These are phyloP conservation scores for Ceratocystis eucalypticola DNA, from an alignment of 2,329 filamentous ascomycete genomes.

Conservation along the genomic window DNA sequence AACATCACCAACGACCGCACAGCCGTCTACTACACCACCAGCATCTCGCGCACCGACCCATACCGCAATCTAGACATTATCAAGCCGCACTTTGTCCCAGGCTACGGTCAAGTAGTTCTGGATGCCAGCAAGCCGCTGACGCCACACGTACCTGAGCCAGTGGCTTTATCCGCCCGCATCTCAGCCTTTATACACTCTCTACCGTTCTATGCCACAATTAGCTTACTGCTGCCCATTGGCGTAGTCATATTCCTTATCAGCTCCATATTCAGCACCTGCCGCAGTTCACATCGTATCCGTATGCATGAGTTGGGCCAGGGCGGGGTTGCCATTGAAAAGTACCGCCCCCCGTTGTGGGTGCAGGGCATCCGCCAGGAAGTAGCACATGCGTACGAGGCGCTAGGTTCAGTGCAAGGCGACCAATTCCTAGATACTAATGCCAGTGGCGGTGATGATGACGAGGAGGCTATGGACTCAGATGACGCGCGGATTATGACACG, in stretches of 20 bases:
- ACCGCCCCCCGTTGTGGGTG: slow-evolving; percentile 63
- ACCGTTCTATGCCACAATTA: slow-evolving; percentile 51
- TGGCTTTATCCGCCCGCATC: slow-evolving; percentile 25
- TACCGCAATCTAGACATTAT: slow-evolving; percentile 47
- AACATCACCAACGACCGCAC: slow-evolving; percentile 80
- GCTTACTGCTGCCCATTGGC: slow-evolving; percentile 61
- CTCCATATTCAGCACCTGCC: slow-evolving; percentile 60
- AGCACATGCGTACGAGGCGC: slow-evolving; percentile 62
- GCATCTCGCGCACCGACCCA: slow-evolving; percentile 63
- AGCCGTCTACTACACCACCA: slow-evolving; percentile 71
- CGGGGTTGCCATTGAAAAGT: slow-evolving; percentile 53
- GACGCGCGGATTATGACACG: slow-evolving; percentile 31
- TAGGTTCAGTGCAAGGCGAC: slow-evolving; percentile 54
- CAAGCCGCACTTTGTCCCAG: slow-evolving; percentile 49
- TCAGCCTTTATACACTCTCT: slow-evolving; percentile 31
- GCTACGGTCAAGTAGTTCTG: slow-evolving; percentile 62
- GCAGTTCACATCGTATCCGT: slow-evolving; percentile 60
- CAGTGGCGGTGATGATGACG: slow-evolving; percentile 32
- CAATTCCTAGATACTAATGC: slow-evolving; percentile 54
- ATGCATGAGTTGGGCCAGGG: slow-evolving; percentile 60
- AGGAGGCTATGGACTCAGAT: slow-evolving; percentile 25
- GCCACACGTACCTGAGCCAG: slow-evolving; percentile 21
- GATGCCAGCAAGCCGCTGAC: slow-evolving; percentile 50
- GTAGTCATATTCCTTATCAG: slow-evolving; percentile 60
- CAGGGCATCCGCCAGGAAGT: slow-evolving; percentile 62